Evolutionary conservation across 495 filamentous ascomycete species (phyloP).

Genomic region (Umbilicaria muhlenbergii): DNA sequence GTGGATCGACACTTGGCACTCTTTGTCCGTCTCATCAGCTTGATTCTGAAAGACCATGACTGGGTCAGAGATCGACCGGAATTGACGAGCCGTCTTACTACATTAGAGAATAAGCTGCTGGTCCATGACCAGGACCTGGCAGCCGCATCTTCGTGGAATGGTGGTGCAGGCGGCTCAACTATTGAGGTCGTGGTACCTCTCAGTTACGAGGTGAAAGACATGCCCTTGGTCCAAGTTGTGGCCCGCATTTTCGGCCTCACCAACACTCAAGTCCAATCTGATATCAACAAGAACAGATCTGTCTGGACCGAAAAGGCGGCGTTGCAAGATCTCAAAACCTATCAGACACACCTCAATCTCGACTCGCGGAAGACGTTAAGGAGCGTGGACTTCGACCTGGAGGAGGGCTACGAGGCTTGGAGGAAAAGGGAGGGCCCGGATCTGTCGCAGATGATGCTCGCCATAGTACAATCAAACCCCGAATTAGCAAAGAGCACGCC

Average conservation of each 20-base stretch:
- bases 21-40: conserved; percentile 75
- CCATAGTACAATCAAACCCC: conserved; percentile 72
- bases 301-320: conserved; percentile 86
- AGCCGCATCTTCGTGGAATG: conserved; percentile 35
- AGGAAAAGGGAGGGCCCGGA: conserved; percentile 69
- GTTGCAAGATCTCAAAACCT: conserved; percentile 78
- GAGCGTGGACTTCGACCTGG: conserved; percentile 75
- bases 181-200: conserved; percentile 68
- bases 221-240: conserved; percentile 82
- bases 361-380: conserved; percentile 64
- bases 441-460: conserved; percentile 81
- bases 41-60: conserved; percentile 63
- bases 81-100: conserved; percentile 58
- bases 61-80: conserved; percentile 72
- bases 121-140: conserved; percentile 86
- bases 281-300: conserved; percentile 66
- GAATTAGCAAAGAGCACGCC: conserved; percentile 61
- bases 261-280: conserved; percentile 60
- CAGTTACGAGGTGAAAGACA: conserved; percentile 89
- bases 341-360: conserved; percentile 72
- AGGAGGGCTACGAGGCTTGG: conserved; percentile 84
- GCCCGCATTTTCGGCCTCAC: conserved; percentile 68
- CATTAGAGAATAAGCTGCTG: conserved; percentile 83
- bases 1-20: conserved; percentile 91
- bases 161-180: conserved; percentile 38